Evolutionary conservation across 139 green algal genomes (phyloP).

Genomic region (Chlorella sp.): DNA sequence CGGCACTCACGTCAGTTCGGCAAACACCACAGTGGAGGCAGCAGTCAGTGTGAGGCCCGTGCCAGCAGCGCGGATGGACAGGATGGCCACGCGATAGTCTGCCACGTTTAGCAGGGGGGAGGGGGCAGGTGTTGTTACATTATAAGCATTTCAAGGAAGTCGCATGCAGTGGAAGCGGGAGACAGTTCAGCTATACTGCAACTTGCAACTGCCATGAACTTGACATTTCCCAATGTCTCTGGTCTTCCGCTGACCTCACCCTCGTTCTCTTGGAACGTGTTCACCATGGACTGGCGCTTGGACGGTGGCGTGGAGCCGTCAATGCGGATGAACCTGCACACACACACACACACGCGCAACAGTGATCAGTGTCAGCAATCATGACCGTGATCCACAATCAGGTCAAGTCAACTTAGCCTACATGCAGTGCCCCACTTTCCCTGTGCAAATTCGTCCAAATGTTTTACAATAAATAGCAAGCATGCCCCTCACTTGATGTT

Average conservation of each 20-base stretch:
- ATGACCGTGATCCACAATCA: not conserved
- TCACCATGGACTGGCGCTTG: slow-evolving; percentile 63
- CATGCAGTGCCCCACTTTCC: no score
- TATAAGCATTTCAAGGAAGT: not conserved
- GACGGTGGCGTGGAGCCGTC: slow-evolving; percentile 79
- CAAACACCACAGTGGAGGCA: slow-evolving; percentile 93
- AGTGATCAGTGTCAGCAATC: not conserved
- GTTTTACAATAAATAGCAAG: not conserved
- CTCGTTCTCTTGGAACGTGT: slow-evolving; percentile 64
- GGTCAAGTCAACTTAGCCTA: not conserved
- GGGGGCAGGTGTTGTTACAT: not conserved
- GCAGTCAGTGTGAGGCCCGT: slow-evolving; percentile 92
- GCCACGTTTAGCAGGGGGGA: slow-evolving; percentile 1
- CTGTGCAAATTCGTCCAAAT: not conserved
- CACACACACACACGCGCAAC: not conserved
- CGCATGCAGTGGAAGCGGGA: no score
- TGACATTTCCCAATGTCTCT: not conserved
- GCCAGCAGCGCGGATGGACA: slow-evolving; percentile 90
- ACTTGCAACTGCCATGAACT: not conserved
- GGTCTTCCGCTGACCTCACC: not conserved
- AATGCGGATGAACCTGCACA: slow-evolving; percentile 82
- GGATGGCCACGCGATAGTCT: slow-evolving; percentile 80
- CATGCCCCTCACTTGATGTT: slow-evolving; percentile 39
- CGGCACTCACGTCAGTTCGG: slow-evolving; percentile 51
- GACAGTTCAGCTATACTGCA: not conserved